Base-by-base conservation (phyloP, 2,329 filamentous ascomycete species). In the Cephalotrichum gorgonifer region DNA sequence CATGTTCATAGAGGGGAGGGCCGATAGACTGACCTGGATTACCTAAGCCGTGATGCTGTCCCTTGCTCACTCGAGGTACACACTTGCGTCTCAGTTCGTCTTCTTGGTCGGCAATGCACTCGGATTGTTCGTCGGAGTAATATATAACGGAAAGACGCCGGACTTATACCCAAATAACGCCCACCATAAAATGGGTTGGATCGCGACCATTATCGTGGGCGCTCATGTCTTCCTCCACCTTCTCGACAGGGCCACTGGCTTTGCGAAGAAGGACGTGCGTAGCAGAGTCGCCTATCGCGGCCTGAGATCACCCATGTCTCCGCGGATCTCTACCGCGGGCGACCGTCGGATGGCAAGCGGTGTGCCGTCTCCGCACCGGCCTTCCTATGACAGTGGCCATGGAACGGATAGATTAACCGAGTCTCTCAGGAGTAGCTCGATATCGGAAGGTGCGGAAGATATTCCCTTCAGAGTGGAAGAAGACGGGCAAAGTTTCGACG, bases 111-210 rank as follows among this genome's bases (percentile, higher is more conserved):
- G 74, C 31, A 88, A 89, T 60, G 74, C 71, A 3, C 56, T 83
- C 2, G 86, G 83, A 17, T 56, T 90, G 23, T 59, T 87, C 14
- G 62, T 86, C 25, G 81, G 78, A 7, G 74, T 78, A 45, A 69
- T 88, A 30, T 95, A 95, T 71, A 88, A 93, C 62, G 74, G 77
- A 51, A 81, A 78, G 54, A 95, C 88, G 0, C 88, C 89, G 1
- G 87, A 95, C 60, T 70, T 96, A 22, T 96, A 95, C 62, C 81
- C 82, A 28, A 83, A 86, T 61, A 95, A 95, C 61, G 79, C 85
- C n/a, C 90, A 96, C 64, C 83, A 89, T 69, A 89, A 86, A 63
- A 75, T 91, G 41, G 89, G 89, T 49, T 97, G 91, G 91, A 73
- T 87, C 39, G 75, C 85, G 27, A 91, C 85, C 3, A 85, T 79